Percentiles rank a stretch among this genome's conserved stretches.
Conservation (phyloP, 2,329 filamentous ascomycete species). For the Xylaria sp. region DNA sequence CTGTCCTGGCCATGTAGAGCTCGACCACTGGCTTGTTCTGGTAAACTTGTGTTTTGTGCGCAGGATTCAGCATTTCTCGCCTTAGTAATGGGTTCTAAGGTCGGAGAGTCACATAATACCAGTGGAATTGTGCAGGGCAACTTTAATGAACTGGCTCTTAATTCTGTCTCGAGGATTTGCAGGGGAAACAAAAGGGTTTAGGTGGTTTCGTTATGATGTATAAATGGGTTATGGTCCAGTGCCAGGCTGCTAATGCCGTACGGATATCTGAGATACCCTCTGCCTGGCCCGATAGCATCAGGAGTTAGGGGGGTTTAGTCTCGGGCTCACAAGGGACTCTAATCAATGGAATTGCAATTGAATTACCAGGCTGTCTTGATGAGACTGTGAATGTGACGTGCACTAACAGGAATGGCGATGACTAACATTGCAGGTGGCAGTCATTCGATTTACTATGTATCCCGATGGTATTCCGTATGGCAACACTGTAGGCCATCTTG, state of each 20-base stretch:
- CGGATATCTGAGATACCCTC: slow-evolving; percentile 28
- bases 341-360: slow-evolving; percentile 26
- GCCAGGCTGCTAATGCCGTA: slow-evolving; percentile 26
- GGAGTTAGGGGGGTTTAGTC: slow-evolving; percentile 26
- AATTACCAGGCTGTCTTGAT: not conserved
- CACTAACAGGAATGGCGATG: not conserved
- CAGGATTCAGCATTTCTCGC: slow-evolving; percentile 21
- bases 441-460: no score
- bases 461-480: no score
- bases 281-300: slow-evolving; percentile 26
- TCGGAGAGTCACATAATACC: slow-evolving; percentile 25
- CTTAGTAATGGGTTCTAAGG: slow-evolving; percentile 20
- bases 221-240: slow-evolving; percentile 28
- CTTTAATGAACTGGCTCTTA: slow-evolving; percentile 19
- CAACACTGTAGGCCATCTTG: no score
- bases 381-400: not conserved
- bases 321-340: slow-evolving; percentile 26
- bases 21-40: not conserved
- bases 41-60: slow-evolving; percentile 14
- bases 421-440: not conserved
- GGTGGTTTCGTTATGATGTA: slow-evolving; percentile 30
- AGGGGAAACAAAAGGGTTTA: slow-evolving; percentile 21
- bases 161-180: slow-evolving; percentile 21
- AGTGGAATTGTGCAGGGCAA: slow-evolving; percentile 22
- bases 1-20: slow-evolving; percentile 27